phyloP scores from a whole-genome alignment of 202 grass and related monocot genomes.

The Setaria viridis region DNA sequence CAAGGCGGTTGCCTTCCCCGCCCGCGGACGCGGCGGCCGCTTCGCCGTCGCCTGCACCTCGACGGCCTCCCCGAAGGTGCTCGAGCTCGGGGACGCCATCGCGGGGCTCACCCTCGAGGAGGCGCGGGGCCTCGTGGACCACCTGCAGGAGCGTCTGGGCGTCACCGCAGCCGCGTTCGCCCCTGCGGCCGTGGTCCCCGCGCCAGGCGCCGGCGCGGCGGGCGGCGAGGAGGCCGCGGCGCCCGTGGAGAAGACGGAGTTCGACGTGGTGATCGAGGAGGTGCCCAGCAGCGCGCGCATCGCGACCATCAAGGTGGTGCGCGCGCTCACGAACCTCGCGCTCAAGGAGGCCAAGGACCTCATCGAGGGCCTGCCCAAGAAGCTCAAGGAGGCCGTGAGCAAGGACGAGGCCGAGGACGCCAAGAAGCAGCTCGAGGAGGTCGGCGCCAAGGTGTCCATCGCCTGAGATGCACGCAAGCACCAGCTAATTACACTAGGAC shows the following conservation, averaged over 20 bases:
- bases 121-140: constrained; percentile 70
- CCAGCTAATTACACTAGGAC: constrained; percentile 8
- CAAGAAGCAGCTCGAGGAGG: constrained; percentile 83
- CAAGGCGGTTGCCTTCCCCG: constrained; percentile 16
- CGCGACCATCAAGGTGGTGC: constrained; percentile 76
- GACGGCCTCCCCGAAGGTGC: constrained; percentile 65
- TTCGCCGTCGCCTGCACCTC: constrained; percentile 48
- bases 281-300: constrained; percentile 82
- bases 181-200: constrained; percentile 52
- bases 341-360: constrained; percentile 77
- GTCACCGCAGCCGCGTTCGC: constrained; percentile 73
- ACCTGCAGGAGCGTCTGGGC: constrained; percentile 80
- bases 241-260: constrained; percentile 75
- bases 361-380: constrained; percentile 89
- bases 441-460: constrained; percentile 77
- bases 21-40: constrained; percentile 40
- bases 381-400: constrained; percentile 74
- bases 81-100: constrained; percentile 74
- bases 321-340: constrained; percentile 70
- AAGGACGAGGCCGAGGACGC: constrained; percentile 80
- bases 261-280: constrained; percentile 80
- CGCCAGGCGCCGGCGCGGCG: constrained; percentile 24
- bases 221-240: constrained; percentile 50
- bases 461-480: constrained; percentile 33
- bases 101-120: constrained; percentile 78